Evolutionary conservation across 2,329 filamentous ascomycete genomes (phyloP), one percentile per base, ranked within the genome.

Genomic region (Cercospora brassicicola): DNA sequence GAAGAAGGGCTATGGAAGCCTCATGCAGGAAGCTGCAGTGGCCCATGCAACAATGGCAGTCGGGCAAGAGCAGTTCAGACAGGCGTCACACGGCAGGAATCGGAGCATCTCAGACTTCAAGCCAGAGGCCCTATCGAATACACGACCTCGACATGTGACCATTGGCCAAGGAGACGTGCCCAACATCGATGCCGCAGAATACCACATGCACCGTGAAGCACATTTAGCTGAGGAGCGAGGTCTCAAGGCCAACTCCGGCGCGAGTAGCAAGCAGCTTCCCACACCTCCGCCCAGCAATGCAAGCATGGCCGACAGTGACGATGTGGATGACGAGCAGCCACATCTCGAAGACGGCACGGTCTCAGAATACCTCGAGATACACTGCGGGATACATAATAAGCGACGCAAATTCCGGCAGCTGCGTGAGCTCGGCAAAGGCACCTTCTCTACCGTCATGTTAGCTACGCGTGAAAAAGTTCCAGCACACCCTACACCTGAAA

Each of bases 391-490:
- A 72, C 88, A 89, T 70, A 95, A 93, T 76, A 92, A 30, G 72
- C 93, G 94, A 78, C 84, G 88, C 20, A 88, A 90, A 66, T 99
- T 95, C 89, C 88, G 91, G 72, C 91, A 90, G 11, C 81, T 99
- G 45, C 90, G 91, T 67, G 83, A 90, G 71, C 86, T 99, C 5
- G 95, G 95, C 4, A 92, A 97, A 75, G 95, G 95, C 42, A 97
- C 95, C 0, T 99, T 99, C 79, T 97, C 94, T 78, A 92, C 92
- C 76, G 95, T 99, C 20, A 90, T 96, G 81, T 84, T 99, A 51
- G 95, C 94, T 4, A 96, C 94, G 10, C 93, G 91, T 75, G 89
- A 96, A 76, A 86, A 88, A 48, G 80, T 81, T 31, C 73, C 74
- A 67, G 77, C 73, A 77, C 72, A 77, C 45, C 70, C 73, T 3